Base-by-base conservation (phyloP, 148 eudicot genomes). In the Rhododendron kiyosumense region DNA sequence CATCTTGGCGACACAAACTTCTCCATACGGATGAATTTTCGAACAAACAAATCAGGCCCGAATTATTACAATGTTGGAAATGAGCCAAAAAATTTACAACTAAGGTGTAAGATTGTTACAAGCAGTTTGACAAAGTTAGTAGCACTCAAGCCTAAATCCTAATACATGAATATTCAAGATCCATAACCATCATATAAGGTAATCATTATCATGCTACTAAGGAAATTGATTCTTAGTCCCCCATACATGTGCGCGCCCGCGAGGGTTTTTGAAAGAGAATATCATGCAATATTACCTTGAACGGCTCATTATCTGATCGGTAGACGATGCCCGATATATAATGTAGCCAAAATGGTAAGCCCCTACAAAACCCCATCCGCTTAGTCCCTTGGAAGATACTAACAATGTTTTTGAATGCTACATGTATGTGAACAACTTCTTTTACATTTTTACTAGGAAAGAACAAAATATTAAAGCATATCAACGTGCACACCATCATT, bases 321-420 rank as follows among this genome's bases (percentile, higher is more conserved):
- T 88, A 92, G 15, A 89, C 54, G 83, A 92, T 90, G 86, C 78
- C 92, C 67, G 92, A 91, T 13, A 92, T 74, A 83, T 90, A 89
- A 85, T 90, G 93, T 84, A 92, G 63, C 94, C 94, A 92, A 78
- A 91, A 90, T 4, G 94, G 94, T 81, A 92, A 86, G 51, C 94
- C 94, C 82, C 92, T 90, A 88, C 87, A 88, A 22, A 36, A 87
- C 65, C n/a, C 79, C 30, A 78, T 28, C 32, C 75, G 57, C 28
- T 54, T 20, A 73, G 77, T 74, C 48, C 26, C 9, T 10, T 36
- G 48, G 8, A 26, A 28, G 54, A 41, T 57, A 2, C 38, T 34
- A 15, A 18, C 43, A 73, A 73, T 15, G 20, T 34, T 73, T 28
- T 8, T 30, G 2, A 32, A 28, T 15, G 22, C 36, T 18, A 73